phyloP scores from a whole-genome alignment of 441 rosid genomes.

The Monsonia emarginata region DNA sequence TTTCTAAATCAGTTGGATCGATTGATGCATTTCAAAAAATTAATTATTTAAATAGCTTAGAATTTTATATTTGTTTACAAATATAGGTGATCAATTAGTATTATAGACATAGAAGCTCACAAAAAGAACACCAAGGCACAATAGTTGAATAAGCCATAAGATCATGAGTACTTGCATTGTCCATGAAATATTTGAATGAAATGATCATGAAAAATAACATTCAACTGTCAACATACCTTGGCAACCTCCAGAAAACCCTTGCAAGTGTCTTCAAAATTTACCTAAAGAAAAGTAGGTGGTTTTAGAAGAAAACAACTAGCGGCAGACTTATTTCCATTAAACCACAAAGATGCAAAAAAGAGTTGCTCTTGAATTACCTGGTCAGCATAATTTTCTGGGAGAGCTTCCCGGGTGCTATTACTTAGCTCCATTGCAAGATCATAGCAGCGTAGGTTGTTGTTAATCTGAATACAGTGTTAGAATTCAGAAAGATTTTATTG shows the following conservation, averaged over 20 bases:
- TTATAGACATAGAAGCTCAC: background rate
- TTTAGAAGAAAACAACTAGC: conserved; percentile 7
- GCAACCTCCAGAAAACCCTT: conserved; percentile 98
- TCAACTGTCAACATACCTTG: conserved; percentile 44
- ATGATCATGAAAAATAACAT: background rate
- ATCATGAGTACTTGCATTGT: background rate
- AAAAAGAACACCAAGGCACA: background rate
- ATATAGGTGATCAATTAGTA: background rate
- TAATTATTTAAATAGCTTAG: background rate
- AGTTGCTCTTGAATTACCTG: conserved; percentile 40
- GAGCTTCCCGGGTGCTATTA: conserved; percentile 83
- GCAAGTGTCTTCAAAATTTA: conserved; percentile 98
- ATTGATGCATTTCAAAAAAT: background rate
- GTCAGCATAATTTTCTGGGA: conserved; percentile 87
- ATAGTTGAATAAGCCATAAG: background rate
- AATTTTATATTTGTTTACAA: background rate
- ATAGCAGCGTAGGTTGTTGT: conserved; percentile 95
- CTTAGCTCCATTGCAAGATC: conserved; percentile 97
- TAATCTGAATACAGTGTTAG: conserved; percentile 39
- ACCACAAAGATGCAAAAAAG: background rate
- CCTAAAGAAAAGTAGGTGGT: conserved; percentile 34
- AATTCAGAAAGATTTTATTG: background rate
- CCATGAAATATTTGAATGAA: background rate
- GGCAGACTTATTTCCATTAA: background rate
- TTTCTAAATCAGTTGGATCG: background rate